These are phyloP conservation scores for Oryza rufipogon DNA, from an alignment of 176 grass and related monocot genomes.

Conservation along the genomic window DNA sequence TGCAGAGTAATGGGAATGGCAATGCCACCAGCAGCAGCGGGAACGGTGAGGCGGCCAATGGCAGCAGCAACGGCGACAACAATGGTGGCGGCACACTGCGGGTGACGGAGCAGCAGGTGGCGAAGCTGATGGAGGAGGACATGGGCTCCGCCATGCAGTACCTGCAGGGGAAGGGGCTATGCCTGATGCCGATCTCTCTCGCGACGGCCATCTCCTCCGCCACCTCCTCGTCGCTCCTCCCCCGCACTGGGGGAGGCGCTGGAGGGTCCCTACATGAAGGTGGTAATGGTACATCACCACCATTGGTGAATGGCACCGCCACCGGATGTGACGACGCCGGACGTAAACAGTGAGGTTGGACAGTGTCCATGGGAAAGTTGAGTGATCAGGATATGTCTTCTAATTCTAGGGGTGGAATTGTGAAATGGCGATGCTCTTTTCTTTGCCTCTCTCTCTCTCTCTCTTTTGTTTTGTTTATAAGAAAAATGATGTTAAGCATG, in stretches of 20 bases:
- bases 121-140: constrained; percentile 92
- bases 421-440: constrained; percentile 24
- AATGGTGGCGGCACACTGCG: constrained; percentile 54
- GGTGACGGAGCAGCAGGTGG: constrained; percentile 86
- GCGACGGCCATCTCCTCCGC: constrained; percentile 79
- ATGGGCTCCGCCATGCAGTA: constrained; percentile 98
- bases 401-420: constrained; percentile 28
- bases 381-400: constrained; percentile 15
- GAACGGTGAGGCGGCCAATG: background rate
- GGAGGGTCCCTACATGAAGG: constrained; percentile 8
- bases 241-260: background rate
- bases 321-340: background rate
- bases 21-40: constrained; percentile 33
- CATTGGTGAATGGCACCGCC: background rate
- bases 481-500: constrained; percentile 60
- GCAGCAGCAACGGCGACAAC: constrained; percentile 35
- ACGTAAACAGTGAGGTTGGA: constrained; percentile 26
- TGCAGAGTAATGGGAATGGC: constrained; percentile 45
- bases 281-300: constrained; percentile 18
- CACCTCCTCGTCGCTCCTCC: constrained; percentile 54
- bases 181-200: constrained; percentile 92
- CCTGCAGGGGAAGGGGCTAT: constrained; percentile 94
- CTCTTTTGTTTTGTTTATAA: constrained; percentile 46
- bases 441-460: background rate
- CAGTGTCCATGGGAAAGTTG: background rate